Evolutionary conservation across 176 grass and related monocot species (phyloP).

Genomic region (Ensete ventricosum): DNA sequence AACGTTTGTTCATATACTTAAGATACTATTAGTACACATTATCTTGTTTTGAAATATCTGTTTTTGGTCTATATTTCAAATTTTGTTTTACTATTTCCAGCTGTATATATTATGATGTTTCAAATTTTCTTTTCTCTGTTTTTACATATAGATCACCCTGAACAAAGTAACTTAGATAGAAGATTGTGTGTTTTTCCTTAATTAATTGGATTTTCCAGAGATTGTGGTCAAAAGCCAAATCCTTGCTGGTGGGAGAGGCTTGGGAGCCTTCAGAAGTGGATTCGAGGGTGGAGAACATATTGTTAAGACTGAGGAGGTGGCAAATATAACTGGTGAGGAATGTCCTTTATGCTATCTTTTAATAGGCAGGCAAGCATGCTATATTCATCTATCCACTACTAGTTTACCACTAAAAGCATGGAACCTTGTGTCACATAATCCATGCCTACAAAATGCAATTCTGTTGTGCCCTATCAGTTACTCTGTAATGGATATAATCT

Average conservation of each 20-base stretch:
- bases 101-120: background rate
- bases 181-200: background rate
- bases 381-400: background rate
- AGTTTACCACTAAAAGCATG: too few relatives aligned
- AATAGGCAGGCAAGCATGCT: too few relatives aligned
- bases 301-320: constrained; percentile 80
- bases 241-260: constrained; percentile 82
- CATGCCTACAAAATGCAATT: too few relatives aligned
- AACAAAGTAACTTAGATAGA: background rate
- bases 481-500: too few relatives aligned
- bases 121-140: background rate
- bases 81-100: background rate
- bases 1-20: too few relatives aligned
- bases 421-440: too few relatives aligned
- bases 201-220: constrained; percentile 26
- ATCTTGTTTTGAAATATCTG: background rate
- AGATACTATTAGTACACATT: background rate
- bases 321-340: constrained; percentile 48
- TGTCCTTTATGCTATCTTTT: constrained; percentile 20
- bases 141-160: background rate
- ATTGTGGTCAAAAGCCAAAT: constrained; percentile 99
- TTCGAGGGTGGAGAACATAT: constrained; percentile 92
- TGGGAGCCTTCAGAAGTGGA: constrained; percentile 96
- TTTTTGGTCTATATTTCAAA: background rate
- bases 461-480: too few relatives aligned